A percentile compares a stretch with the other conserved stretches of the same genome.
These are phyloP conservation scores for Strobilomyces dryophilus DNA, from an alignment of 768 basidiomycete genomes.

Conservation along the genomic window DNA sequence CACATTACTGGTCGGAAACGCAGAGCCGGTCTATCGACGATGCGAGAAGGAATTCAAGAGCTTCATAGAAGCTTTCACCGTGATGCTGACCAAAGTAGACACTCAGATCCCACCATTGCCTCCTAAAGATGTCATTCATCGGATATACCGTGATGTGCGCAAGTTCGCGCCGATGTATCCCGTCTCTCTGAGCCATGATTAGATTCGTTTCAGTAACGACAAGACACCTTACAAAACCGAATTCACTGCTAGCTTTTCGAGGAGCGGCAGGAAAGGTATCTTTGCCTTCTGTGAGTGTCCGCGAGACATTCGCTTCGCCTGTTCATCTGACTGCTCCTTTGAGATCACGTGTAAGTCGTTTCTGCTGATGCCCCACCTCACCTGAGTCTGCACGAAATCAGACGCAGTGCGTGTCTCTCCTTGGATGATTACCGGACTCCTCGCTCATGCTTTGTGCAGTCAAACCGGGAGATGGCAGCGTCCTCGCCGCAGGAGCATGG, in stretches of 20 bases:
- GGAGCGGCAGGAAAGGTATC: conserved; percentile 86
- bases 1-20: not conserved
- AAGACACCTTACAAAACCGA: conserved; percentile 93
- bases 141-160: conserved; percentile 85
- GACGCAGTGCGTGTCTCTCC: conserved; percentile 17
- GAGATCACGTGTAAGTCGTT: conserved; percentile 22
- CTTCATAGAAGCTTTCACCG: conserved; percentile 72
- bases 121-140: conserved; percentile 85
- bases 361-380: not conserved
- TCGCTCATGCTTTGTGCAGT: conserved; percentile 39
- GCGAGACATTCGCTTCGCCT: not conserved
- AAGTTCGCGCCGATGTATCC: not conserved
- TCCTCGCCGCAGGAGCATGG: conserved; percentile 81
- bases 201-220: conserved; percentile 89
- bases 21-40: conserved; percentile 33
- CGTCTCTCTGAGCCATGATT: conserved; percentile 3
- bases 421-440: not conserved
- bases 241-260: conserved; percentile 80
- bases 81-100: conserved; percentile 67
- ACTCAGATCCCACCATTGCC: conserved; percentile 84
- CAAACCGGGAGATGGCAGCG: conserved; percentile 58
- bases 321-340: conserved; percentile 9
- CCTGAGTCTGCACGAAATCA: conserved; percentile 1
- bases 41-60: conserved; percentile 89
- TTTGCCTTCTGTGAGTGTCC: conserved; percentile 75